phyloP scores from a whole-genome alignment of 208 protist species.

The Endotrypanum monterogeii region DNA sequence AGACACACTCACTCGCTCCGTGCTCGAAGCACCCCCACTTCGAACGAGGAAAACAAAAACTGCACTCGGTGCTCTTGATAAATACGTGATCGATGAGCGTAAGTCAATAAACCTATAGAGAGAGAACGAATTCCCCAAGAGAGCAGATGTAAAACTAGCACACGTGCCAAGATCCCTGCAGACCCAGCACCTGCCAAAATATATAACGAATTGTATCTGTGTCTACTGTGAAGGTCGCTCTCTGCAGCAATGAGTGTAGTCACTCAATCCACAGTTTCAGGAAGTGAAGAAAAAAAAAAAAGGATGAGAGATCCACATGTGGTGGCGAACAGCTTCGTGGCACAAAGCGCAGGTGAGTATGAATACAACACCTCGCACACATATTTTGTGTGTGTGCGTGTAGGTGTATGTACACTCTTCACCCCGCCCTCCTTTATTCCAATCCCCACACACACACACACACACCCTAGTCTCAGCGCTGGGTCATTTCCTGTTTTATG shows the following conservation, averaged over 20 bases:
- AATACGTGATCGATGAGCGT: too few relatives aligned
- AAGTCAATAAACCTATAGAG: too few relatives aligned
- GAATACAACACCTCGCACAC: background rate
- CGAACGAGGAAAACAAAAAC: too few relatives aligned
- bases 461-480: background rate
- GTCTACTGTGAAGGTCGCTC: background rate
- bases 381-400: background rate
- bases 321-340: background rate
- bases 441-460: background rate
- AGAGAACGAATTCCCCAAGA: too few relatives aligned
- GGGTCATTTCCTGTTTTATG: slow-evolving; percentile 18
- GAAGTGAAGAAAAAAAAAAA: background rate
- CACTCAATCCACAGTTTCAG: background rate
- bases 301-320: background rate
- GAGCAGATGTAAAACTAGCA: too few relatives aligned
- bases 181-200: too few relatives aligned
- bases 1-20: background rate
- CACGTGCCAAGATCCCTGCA: too few relatives aligned
- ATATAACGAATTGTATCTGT: too few relatives aligned
- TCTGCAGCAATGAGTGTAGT: background rate
- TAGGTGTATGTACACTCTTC: background rate
- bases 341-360: background rate
- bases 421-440: background rate
- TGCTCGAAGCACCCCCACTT: background rate
- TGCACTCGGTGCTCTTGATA: too few relatives aligned